Evolutionary conservation across 2,329 filamentous ascomycete species (phyloP), one percentile per base, ranked within the genome.

Genomic region (Penicillium sp.): DNA sequence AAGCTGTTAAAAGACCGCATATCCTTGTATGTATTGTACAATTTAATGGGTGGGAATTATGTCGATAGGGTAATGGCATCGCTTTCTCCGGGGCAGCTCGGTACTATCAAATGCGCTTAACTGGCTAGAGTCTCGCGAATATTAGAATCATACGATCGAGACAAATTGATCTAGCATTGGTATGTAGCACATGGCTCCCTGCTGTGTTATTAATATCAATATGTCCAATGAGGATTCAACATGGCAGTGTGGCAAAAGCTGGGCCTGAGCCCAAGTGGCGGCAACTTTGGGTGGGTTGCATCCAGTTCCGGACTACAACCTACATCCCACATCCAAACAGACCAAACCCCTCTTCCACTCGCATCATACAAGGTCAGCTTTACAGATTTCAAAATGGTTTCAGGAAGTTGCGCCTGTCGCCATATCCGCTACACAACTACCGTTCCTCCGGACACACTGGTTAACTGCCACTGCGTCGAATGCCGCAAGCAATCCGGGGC

Each of bases 401-500:
- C 65, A 18, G 77, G 78, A 31, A 68, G 72, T 48, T 79, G 77
- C 53, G 69, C 69, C 40, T 80, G 78, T 52, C 67, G 69, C 11
- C 62, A 68, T 42, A 68, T 80, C 28, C 66, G 64, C 35, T 80
- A 77, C 64, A 71, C 64, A 1, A 69, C 68, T 46, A 69, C 67
- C 13, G 55, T 54, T 1, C 58, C 67, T 1, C 75, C 77, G 0
- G 62, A 57, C 11, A 53, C 62, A 22, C 61, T 77, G 25, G 68
- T 65, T 16, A 63, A 74, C 49, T 81, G 78, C 62, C 71, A 80
- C 60, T 81, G 79, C 58, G 64, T 62, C n/a, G 73, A 72, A 36
- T 81, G 79, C 55, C 76, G 77, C 50, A 75, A 76, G 58, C 54
- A 78, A 35, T 74, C 77, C 2, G 77, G 78, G 11, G 73, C 71